Base-by-base conservation (phyloP, 495 filamentous ascomycete species). In the Parachaetomium inaequale region DNA sequence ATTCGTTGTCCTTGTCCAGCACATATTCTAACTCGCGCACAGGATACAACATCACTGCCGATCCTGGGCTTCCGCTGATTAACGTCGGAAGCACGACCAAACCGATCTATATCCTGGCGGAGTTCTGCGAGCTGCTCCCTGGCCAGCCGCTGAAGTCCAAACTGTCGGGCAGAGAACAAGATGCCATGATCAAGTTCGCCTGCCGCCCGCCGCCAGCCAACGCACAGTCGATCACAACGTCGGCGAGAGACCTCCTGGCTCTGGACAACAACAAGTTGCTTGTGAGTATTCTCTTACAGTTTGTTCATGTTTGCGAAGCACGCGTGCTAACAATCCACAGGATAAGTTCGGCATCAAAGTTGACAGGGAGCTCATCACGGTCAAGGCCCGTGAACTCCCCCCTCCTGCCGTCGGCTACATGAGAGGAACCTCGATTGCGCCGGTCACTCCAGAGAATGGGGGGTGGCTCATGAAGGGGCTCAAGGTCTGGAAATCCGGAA, bases 141-240 rank as follows among this genome's bases (percentile, higher is more conserved):
- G 91, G 90, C 0, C 90, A 96, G 68, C 65, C 82, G 11, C 70
- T 86, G 15, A 77, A 78, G 59, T 67, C 75, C 1, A 85, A 85
- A 70, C 78, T 91, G 25, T 71, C 66, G 15, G 72, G 78, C 0
- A 69, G 75, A 0, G 89, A 91, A 65, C 88, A 85, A 0, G 70
- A 77, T 0, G 54, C 71, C 0, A 93, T 93, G 88, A 80, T 91
- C 23, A 68, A 66, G 2, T 90, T 92, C 69, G 86, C 91, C 1
- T 88, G 87, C 36, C 82, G 89, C 14, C 72, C 73, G 11, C 88
- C 91, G 0, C 77, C 73, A 0, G 74, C 79, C 38, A 95, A 95
- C 65, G 88, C 87, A 0, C 59, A 75, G 19, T 88, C 86, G 0
- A 88, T 96, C 66, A 75, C 82, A 2, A 78, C 68, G 1, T 74